These are phyloP conservation scores for Lonicera japonica DNA, from an alignment of 129 eudicot species.

Conservation along the genomic window DNA sequence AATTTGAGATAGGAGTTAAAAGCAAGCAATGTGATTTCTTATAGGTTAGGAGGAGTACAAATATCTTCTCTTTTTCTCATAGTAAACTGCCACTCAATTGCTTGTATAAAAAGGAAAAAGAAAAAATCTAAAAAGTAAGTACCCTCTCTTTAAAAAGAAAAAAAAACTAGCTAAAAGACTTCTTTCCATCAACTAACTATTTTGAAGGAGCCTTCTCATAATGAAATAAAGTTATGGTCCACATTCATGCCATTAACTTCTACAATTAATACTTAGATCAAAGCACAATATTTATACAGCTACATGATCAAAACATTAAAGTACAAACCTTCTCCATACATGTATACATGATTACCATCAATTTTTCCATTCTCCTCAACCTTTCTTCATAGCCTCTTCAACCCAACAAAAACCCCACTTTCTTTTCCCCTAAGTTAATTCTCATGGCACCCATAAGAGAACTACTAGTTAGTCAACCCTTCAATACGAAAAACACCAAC, in stretches of 20 bases:
- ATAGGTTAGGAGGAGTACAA: too few relatives aligned
- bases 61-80: too few relatives aligned
- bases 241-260: constrained; percentile 6
- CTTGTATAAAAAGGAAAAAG: too few relatives aligned
- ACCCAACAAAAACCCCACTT: background rate
- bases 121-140: too few relatives aligned
- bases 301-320: background rate
- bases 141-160: background rate
- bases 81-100: too few relatives aligned
- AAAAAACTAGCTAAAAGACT: too few relatives aligned
- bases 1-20: too few relatives aligned
- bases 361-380: background rate
- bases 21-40: too few relatives aligned
- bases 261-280: constrained; percentile 20
- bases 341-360: constrained; percentile 1
- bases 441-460: constrained; percentile 53
- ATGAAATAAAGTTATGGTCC: constrained; percentile 2
- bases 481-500: constrained; percentile 1
- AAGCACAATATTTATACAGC: constrained; percentile 31
- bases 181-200: background rate
- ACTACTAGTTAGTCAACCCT: constrained; percentile 19
- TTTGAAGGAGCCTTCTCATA: background rate
- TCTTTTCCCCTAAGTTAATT: background rate
- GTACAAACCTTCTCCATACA: constrained; percentile 9
- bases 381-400: background rate